Evolutionary conservation across 805 yeast genomes (phyloP).

Genomic region (Lipomyces starkeyi): DNA sequence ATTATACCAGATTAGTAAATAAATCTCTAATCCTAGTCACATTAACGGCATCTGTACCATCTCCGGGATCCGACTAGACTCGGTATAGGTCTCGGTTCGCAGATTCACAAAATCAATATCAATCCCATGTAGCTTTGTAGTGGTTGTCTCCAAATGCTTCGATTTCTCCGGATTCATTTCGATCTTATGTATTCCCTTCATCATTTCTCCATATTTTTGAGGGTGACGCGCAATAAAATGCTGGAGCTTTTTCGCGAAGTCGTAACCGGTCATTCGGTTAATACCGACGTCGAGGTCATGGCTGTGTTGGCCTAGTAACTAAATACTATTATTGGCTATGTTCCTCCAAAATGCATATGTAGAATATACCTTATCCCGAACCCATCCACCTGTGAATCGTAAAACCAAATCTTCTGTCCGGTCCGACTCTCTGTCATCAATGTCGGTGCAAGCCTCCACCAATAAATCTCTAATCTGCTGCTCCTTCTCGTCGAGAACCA

Average conservation of each 20-base stretch:
- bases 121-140: conserved; percentile 80
- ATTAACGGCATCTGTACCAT: conserved; percentile 22
- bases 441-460: conserved; percentile 38
- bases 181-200: conserved; percentile 36
- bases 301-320: conserved; percentile 76
- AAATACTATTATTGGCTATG: neutral
- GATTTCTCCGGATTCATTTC: conserved; percentile 85
- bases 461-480: conserved; percentile 43
- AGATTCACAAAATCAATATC: conserved; percentile 94
- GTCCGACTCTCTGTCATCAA: conserved; percentile 40
- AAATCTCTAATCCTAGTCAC: neutral
- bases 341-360: neutral
- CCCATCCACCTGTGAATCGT: conserved; percentile 98
- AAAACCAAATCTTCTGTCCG: conserved; percentile 52
- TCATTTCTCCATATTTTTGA: conserved; percentile 21
- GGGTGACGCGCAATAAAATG: conserved; percentile 49
- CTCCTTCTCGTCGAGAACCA: conserved; percentile 40
- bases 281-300: conserved; percentile 94
- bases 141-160: conserved; percentile 95
- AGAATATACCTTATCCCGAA: conserved; percentile 65
- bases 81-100: conserved; percentile 83
- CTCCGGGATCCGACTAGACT: conserved; percentile 82
- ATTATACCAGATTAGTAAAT: neutral
- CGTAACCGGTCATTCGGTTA: conserved; percentile 81
- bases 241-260: conserved; percentile 73